Base-by-base conservation (phyloP, 768 basidiomycete species). In the Tulasnella sp. region DNA sequence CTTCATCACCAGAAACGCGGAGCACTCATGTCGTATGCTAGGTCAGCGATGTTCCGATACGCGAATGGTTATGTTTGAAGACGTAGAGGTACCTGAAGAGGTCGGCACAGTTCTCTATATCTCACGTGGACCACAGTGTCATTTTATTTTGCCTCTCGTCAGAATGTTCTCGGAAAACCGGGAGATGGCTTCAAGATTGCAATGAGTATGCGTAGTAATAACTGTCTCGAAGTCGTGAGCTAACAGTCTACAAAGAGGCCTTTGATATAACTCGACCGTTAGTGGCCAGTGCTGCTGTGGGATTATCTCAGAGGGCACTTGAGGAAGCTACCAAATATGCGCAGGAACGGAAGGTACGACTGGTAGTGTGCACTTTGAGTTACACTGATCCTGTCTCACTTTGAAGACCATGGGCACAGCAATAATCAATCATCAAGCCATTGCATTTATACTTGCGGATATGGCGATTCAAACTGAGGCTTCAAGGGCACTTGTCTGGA, bases 261-360 rank as follows among this genome's bases (percentile, higher is more conserved):
- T 69, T 69, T 48, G 67, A 69, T 45, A 65, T 67, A 48, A 69
- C 67, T 12, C 60, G 67, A 10, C 66, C 67, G 1, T 57, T 69
- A 16, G 64, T 69, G 34, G 66, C 66, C 0, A 58, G 66, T 1
- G 66, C 65, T 3, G 67, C 67, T 1, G 63, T 64, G 6, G 67
- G 67, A 2, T 50, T 69, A 5, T 62, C 67, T 3, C 66, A 69
- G 53, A 45, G 67, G 24, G 64, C 66, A 1, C 52, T 69, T 22
- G 62, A 64, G 37, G 67, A 69, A 52, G 67, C 67, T 1, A 62
- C 62, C 12, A 65, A 59, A 54, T 69, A 69, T 52, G 66, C 66
- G 3, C 66, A 66, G 52, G 63, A 64, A 20, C 60, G 66, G 44
- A 57, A 62, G 56, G 64, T 65, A 20, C 13, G 41, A 12, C 9